phyloP scores from a whole-genome alignment of 2,329 filamentous ascomycete genomes.

The Diaporthe ilicicola region DNA sequence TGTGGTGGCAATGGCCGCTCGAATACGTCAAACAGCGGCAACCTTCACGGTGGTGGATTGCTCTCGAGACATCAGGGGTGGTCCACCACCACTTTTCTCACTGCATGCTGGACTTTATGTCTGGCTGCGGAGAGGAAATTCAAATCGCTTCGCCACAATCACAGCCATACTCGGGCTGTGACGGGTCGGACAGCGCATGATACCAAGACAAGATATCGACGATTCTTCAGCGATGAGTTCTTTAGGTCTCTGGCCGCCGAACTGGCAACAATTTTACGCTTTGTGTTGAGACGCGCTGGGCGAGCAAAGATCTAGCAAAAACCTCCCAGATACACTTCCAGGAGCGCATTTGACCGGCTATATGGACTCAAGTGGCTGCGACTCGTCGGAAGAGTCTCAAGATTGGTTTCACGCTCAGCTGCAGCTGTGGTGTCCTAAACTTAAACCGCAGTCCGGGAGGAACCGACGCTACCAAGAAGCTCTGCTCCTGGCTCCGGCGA shows the following conservation, averaged over 20 bases:
- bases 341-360: too few relatives aligned
- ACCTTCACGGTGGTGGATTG: constrained; percentile 14
- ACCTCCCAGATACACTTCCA: too few relatives aligned
- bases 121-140: constrained; percentile 58
- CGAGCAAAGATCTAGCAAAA: too few relatives aligned
- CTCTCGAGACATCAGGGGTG: constrained; percentile 24
- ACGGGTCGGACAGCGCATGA: background rate
- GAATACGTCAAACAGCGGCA: background rate
- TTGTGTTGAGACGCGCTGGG: too few relatives aligned
- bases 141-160: background rate
- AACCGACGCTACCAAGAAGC: too few relatives aligned
- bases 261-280: background rate
- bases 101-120: constrained; percentile 56
- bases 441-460: too few relatives aligned
- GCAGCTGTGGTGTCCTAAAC: background rate
- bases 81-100: constrained; percentile 57
- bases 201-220: background rate
- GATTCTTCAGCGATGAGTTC: background rate
- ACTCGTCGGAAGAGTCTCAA: background rate
- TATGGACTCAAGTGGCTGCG: too few relatives aligned
- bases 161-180: background rate
- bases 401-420: background rate
- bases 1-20: background rate
- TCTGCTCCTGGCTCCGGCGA: too few relatives aligned
- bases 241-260: background rate